Conservation (phyloP, 768 basidiomycete genomes). For the Panaeolus papilionaceus region DNA sequence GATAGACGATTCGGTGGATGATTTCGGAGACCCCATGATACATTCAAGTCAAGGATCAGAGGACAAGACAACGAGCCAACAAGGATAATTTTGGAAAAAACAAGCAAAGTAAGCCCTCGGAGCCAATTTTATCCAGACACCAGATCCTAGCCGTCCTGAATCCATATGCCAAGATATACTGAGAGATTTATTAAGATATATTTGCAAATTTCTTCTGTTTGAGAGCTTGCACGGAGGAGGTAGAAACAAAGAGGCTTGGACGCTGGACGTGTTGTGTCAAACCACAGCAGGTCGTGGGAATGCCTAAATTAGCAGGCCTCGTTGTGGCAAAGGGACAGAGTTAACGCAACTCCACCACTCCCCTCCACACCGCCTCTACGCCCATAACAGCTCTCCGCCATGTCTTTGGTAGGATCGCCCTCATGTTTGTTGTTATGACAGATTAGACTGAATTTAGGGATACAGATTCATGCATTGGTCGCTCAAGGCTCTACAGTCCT, state of each 20-base stretch:
- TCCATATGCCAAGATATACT: background rate
- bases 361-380: constrained; percentile 6
- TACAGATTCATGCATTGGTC: constrained; percentile 84
- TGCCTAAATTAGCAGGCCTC: constrained; percentile 13
- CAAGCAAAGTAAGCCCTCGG: constrained; percentile 2
- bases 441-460: background rate
- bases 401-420: constrained; percentile 18
- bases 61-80: constrained; percentile 5
- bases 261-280: constrained; percentile 6
- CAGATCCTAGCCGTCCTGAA: background rate
- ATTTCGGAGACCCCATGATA: background rate
- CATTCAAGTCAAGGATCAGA: background rate
- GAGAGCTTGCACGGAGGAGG: constrained; percentile 12
- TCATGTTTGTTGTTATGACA: background rate
- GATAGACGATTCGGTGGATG: constrained; percentile 4
- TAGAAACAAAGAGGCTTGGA: constrained; percentile 6
- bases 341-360: constrained; percentile 11
- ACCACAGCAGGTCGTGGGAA: constrained; percentile 7
- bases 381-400: background rate
- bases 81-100: constrained; percentile 7
- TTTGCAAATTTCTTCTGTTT: background rate
- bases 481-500: constrained; percentile 80
- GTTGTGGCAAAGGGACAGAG: constrained; percentile 3
- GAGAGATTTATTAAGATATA: background rate
- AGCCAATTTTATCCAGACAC: constrained; percentile 2